Evolutionary conservation across 805 yeast species (phyloP), one percentile per base, ranked within the genome.

Genomic region (Candida sonorensis): DNA sequence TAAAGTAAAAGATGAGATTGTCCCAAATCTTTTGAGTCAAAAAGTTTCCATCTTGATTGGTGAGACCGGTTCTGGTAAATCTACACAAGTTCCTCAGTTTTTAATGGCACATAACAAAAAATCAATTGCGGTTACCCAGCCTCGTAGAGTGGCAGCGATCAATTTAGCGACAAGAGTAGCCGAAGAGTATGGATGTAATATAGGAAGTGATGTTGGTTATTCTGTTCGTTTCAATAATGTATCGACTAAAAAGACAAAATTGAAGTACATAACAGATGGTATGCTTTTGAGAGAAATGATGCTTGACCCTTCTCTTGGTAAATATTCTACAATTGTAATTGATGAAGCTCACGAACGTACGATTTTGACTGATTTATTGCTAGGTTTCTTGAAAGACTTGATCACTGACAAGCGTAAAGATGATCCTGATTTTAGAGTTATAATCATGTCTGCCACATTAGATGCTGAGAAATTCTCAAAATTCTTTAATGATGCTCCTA

Each of bases 301-400:
- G 92, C 58, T 83, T 38, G 85, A 84, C 48, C 71, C 73, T 2
- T 51, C 59, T 9, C 59, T 92, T 23, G 57, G 67, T 3, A 73
- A 72, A 39, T 92, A 90, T 57, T 66, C 81, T 17, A 79, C 87
- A 0, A 69, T 92, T 8, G 67, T 92, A 27, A 77, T 92, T 30
- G 98, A 92, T 66, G 98, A 92, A 63, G 98, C 97, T 3, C 98
- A 92, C 63, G 98, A 92, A 62, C 72, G 98, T 53, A 90, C 97
- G 0, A 81, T 92, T 2, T 61, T 88, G 30, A 87, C 97, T 0
- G 98, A 92, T 62, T 61, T 92, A 45, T 66, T 92, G 13, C 67
- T 92, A 64, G 98, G 97, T 3, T 83, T 92, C 48, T 63, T 92
- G 42, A 88, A 87, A 51, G 72, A 75, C 25, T 61, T 92, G 23